Evolutionary conservation across 768 basidiomycete genomes (phyloP), one percentile per base, ranked within the genome.

Genomic region (Serendipita indica): DNA sequence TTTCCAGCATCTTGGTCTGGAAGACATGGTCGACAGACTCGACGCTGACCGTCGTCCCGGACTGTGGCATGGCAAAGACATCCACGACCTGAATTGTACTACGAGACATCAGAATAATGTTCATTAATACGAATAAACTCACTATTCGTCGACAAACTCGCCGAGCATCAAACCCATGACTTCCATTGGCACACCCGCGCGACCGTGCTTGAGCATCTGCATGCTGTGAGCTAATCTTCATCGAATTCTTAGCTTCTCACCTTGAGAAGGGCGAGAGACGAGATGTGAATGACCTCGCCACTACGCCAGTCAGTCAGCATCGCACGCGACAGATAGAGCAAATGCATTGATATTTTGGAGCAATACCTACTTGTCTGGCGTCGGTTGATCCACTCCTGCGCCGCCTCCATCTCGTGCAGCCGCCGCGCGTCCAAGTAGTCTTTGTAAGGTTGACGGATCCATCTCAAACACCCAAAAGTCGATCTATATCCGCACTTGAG

Each of bases 21-120:
- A 98, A 99, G 54, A 98, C 96, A 65, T 98, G 92, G 71, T 99
- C 96, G 1, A 94, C 92, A 6, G 93, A 94, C 72, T 98, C 93
- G 62, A 98, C 93, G 52, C 90, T 91, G 39, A 97, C 94, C 0
- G 90, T 93, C 16, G 94, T 98, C 62, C 94, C 94, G 14, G 89
- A 91, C 66, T 97, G 94, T 45, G 94, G 94, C 94, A 98, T 97
- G 43, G 94, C 94, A 66, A 97, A 98, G 62, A 97, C 94, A 68
- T 98, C 94, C 69, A 93, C 84, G 39, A 91, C 86, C 71, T 91
- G 84, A 45, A 94, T 83, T 3, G 86, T 86, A 75, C 49, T 54
- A 18, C 22, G n/a, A 54, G 7, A 5, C 10, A 10, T 54, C 22
- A 54, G 49, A 18, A 27, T 28, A 22, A 16, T 30, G n/a, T 7